These are phyloP conservation scores for Aquilaria agallochum DNA, from an alignment of 441 rosid species.

Conservation along the genomic window DNA sequence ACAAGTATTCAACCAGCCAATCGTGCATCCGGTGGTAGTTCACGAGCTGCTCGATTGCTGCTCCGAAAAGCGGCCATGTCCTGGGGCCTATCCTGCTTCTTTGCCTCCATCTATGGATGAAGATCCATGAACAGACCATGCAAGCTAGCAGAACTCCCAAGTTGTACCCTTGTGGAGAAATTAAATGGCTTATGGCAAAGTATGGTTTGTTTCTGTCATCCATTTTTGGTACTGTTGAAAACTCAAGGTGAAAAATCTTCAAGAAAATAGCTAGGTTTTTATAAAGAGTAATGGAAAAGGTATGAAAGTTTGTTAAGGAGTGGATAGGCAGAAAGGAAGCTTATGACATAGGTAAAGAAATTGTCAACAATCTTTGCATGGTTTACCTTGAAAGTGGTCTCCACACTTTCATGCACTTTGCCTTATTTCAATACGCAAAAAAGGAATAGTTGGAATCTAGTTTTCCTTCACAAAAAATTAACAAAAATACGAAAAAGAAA, in stretches of 20 bases:
- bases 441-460: too few relatives aligned
- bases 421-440: too few relatives aligned
- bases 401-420: slow-evolving; percentile 30
- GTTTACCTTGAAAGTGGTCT: slow-evolving; percentile 14
- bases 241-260: neutral
- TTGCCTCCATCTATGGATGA: slow-evolving; percentile 70
- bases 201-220: slow-evolving; percentile 16
- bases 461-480: too few relatives aligned
- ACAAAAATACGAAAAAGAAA: too few relatives aligned
- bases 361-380: slow-evolving; percentile 38
- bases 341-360: slow-evolving; percentile 28
- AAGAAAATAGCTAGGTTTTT: slow-evolving; percentile 14
- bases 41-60: slow-evolving; percentile 75
- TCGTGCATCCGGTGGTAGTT: slow-evolving; percentile 90
- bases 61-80: slow-evolving; percentile 93
- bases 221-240: slow-evolving; percentile 17
- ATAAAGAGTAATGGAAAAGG: slow-evolving; percentile 11
- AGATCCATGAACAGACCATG: slow-evolving; percentile 55
- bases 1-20: slow-evolving; percentile 76
- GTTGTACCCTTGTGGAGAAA: slow-evolving; percentile 24
- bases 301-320: slow-evolving; percentile 19
- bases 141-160: slow-evolving; percentile 40
- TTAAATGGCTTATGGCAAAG: neutral
- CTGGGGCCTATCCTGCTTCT: slow-evolving; percentile 72
- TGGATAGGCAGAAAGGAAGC: slow-evolving; percentile 21